Base-by-base conservation (phyloP, 1,284 basidiomycete species). In the Sutorius eximius region DNA sequence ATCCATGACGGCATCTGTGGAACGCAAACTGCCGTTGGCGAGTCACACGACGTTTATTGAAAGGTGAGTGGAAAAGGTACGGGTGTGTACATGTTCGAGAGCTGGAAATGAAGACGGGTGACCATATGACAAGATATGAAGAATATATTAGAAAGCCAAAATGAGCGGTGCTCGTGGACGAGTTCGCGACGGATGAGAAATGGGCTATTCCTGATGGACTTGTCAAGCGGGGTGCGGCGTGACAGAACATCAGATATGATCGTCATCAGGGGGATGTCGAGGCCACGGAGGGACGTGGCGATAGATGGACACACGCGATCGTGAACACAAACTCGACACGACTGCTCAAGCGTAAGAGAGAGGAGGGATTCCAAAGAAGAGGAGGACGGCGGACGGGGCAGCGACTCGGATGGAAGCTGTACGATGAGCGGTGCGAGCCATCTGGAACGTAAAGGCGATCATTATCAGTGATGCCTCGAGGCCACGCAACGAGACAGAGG, bases 391-490 rank as follows among this genome's bases (percentile, higher is more conserved):
- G 16, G 37, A 13, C 12, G 45, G 33, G 5, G 46, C 24, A 30
- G 47, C 41, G 36, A 27, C 24, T 27, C 24, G 24, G 24, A 33
- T 18, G 38, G 15, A 48, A 48, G 49, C 48, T 46, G 49, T 54
- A 52, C 29, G 27, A 20, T 12, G 51, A 51, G 60, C 47, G 22
- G 49, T 51, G 46, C 32, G 33, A 36, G 24, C 37, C 5, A 44
- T 13, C 10, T 27, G 2, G 11, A 46, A 47, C 62, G 66, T 49
- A 63, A 63, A 66, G 63, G 63, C 37, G 53, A 63, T 64, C 51
- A 64, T 42, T 48, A 66, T 66, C 62, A 51, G 20, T 51, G 63
- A 66, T 65, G 59, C 65, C 68, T 70, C 60, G 62, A 66, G 65
- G 65, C 57, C n/a, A 45, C 32, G 49, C 40, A 56, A 29, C 30